These are phyloP conservation scores for Paraphoma chrysanthemicola DNA, from an alignment of 2,329 filamentous ascomycete genomes.

Conservation along the genomic window DNA sequence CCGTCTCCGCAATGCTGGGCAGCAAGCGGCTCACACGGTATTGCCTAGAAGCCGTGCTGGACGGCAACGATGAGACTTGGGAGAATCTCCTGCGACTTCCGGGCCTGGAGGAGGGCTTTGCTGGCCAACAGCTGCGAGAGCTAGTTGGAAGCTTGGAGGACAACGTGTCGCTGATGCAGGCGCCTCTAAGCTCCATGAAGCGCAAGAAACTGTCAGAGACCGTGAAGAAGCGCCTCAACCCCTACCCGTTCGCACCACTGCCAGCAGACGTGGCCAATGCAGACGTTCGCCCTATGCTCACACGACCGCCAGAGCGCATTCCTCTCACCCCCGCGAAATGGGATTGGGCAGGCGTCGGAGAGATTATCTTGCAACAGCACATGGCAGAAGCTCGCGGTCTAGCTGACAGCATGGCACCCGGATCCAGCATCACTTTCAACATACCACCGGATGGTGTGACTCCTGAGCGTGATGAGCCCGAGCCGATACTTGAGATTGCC, in stretches of 20 bases:
- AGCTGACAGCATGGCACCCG: conserved; percentile 37
- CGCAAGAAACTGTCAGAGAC: conserved; percentile 58
- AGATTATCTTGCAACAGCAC: conserved; percentile 55
- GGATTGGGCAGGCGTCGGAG: conserved; percentile 58
- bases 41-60: conserved; percentile 69
- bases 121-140: conserved; percentile 44
- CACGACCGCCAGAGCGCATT: conserved; percentile 46
- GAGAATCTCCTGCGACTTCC: conserved; percentile 62
- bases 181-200: conserved; percentile 58
- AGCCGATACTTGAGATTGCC: conserved; percentile 10
- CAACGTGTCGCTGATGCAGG: conserved; percentile 60
- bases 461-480: conserved; percentile 20
- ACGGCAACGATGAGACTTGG: conserved; percentile 65
- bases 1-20: conserved; percentile 63
- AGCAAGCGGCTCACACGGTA: conserved; percentile 67
- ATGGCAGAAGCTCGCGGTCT: conserved; percentile 50
- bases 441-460: conserved; percentile 44
- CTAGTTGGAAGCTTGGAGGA: conserved; percentile 62
- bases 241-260: conserved; percentile 54
- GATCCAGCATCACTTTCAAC: conserved; percentile 50
- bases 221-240: conserved; percentile 62
- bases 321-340: conserved; percentile 44
- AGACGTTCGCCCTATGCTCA: conserved; percentile 16
- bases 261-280: conserved; percentile 42
- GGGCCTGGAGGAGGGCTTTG: conserved; percentile 52